Evolutionary conservation across 1,284 basidiomycete genomes (phyloP), one percentile per base, ranked within the genome.

Genomic region (Athelia sp.): DNA sequence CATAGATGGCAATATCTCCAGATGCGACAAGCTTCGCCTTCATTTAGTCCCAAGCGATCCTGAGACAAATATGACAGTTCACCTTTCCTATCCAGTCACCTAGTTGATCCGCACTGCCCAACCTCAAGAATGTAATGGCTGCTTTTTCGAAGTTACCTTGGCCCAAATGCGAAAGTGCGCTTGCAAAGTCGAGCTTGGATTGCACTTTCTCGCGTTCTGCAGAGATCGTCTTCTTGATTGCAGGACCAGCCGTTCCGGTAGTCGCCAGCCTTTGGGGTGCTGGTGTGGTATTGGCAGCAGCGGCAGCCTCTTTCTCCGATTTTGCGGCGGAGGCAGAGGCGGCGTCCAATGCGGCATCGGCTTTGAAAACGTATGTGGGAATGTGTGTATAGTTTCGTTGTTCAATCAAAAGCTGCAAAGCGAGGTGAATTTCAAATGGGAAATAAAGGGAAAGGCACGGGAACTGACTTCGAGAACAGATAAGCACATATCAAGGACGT

Each of bases 331-430:
- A 54, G 8, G 68, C 56, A 3, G 67, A 60, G 2, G 79, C 71
- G 2, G 84, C 78, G 44, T 93, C 90, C 23, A 95, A 73, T 1
- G 92, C 89, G 0, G 87, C 82, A 50, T 94, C 92, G 8, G 92
- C 93, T 69, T 96, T 96, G 79, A 86, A 91, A 38, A 93, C 82
- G 62, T 93, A 94, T 3, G 89, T 91, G 15, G 84, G 75, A 36
- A 95, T 79, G 58, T 92, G 90, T 0, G 83, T 71, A 64, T 89
- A 93, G 65, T 90, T 90, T 52, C 81, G 75, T 63, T 93, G 83
- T 64, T 93, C 87, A 50, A 94, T 79, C 26, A 93, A 76, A 47
- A 89, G 78, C 88, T 91, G 58, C 15, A 9, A 4, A 40, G 15
- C 31, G 19, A 17, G 24, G 38, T 36, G 45, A 8, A 42, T 38